Percentiles rank a stretch among this genome's conserved stretches.
These are phyloP conservation scores for Globisporangium okanoganense DNA, from an alignment of 352 stramenopile genomes.

Conservation along the genomic window DNA sequence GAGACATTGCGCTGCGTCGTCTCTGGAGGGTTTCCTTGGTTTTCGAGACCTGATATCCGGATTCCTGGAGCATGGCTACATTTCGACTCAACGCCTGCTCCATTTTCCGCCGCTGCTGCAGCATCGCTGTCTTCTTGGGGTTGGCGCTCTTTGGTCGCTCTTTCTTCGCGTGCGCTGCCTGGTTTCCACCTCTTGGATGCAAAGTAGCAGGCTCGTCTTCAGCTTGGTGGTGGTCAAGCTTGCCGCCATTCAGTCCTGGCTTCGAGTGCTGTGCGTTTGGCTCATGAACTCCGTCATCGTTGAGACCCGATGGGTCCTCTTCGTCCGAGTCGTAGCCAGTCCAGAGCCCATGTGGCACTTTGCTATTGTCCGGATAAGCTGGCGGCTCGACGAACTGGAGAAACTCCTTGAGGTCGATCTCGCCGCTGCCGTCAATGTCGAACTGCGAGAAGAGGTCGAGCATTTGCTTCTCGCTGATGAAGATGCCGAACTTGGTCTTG, in stretches of 20 bases:
- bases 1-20: constrained; percentile 10
- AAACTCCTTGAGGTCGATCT: constrained; percentile 78
- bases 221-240: constrained; percentile 3
- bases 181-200: neutral
- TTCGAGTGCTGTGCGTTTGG: neutral
- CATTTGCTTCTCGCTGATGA: constrained; percentile 73
- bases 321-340: constrained; percentile 30
- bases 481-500: constrained; percentile 77
- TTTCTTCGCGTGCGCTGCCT: constrained; percentile 29
- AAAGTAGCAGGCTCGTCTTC: constrained; percentile 8
- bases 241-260: neutral
- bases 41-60: neutral
- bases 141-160: constrained; percentile 61
- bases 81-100: constrained; percentile 28
- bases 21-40: constrained; percentile 5
- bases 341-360: constrained; percentile 57
- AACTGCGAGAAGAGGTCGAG: constrained; percentile 58
- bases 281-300: neutral
- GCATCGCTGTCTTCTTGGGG: constrained; percentile 54
- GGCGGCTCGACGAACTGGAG: constrained; percentile 65
- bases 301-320: constrained; percentile 11
- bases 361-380: constrained; percentile 53
- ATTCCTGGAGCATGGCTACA: constrained; percentile 5
- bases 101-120: constrained; percentile 58
- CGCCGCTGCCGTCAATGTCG: constrained; percentile 54